These are phyloP conservation scores for Remersonia thermophila DNA, from an alignment of 2,329 filamentous ascomycete genomes.

Conservation along the genomic window DNA sequence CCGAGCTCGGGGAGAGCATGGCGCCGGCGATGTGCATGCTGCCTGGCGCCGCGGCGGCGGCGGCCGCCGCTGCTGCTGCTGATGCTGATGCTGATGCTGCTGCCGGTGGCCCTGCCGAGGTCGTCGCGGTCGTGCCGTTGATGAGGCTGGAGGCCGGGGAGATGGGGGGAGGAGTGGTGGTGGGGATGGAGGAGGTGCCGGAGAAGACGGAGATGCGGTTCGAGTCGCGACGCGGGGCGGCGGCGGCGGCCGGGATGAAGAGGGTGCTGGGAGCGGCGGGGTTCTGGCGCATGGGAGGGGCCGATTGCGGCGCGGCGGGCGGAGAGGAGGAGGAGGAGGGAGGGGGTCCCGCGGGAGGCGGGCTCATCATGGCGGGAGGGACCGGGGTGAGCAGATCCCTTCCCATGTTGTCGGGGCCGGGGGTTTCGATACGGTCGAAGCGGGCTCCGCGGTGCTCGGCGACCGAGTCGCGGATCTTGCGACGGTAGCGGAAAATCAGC, in stretches of 20 bases:
- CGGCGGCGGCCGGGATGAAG: background rate
- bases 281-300: constrained; percentile 6
- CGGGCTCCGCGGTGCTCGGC: constrained; percentile 1
- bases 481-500: constrained; percentile 8
- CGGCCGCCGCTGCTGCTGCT: no score
- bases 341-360: background rate
- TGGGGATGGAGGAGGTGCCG: constrained; percentile 3
- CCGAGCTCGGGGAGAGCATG: background rate
- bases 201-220: constrained; percentile 7
- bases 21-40: constrained; percentile 1
- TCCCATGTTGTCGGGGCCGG: constrained; percentile 4
- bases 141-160: constrained; percentile 3
- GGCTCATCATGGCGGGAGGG: no score
- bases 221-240: constrained; percentile 1
- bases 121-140: no score
- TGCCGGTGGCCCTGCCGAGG: no score
- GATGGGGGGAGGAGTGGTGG: constrained; percentile 7
- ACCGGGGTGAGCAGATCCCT: constrained; percentile 5
- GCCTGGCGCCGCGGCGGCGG: no score
- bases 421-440: constrained; percentile 2
- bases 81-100: no score
- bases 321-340: background rate
- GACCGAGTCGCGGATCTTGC: constrained; percentile 3
- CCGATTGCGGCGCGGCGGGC: background rate
- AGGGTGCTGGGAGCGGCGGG: background rate